A percentile compares a stretch with the other conserved stretches of the same genome.
Conservation (phyloP, 1,139 yeast genomes). For the Tardiomyces blankii region DNA sequence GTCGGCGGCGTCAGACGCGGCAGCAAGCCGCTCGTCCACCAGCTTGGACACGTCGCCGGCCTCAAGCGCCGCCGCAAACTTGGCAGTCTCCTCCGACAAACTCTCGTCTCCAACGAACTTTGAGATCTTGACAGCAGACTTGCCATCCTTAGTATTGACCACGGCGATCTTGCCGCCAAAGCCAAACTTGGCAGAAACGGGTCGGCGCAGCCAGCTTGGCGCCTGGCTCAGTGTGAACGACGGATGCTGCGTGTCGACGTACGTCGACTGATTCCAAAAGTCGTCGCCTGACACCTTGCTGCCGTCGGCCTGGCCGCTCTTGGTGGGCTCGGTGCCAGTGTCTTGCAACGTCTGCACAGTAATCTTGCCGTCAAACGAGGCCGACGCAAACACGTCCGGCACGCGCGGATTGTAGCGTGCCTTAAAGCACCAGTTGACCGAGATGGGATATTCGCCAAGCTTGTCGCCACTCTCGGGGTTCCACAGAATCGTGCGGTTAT, state of each 20-base stretch:
- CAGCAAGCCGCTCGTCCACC: constrained; percentile 40
- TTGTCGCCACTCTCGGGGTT: constrained; percentile 56
- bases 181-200: constrained; percentile 74
- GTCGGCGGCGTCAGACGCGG: constrained; percentile 27
- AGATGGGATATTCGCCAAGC: constrained; percentile 80
- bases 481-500: constrained; percentile 82
- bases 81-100: constrained; percentile 28
- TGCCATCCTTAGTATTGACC: constrained; percentile 33
- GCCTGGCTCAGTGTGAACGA: constrained; percentile 60
- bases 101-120: constrained; percentile 35
- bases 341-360: constrained; percentile 82
- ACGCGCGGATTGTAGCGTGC: constrained; percentile 76
- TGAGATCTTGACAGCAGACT: constrained; percentile 36
- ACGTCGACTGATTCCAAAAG: constrained; percentile 72
- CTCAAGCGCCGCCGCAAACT: constrained; percentile 49
- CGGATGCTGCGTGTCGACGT: constrained; percentile 59
- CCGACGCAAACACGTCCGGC: constrained; percentile 88
- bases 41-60: constrained; percentile 42
- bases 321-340: constrained; percentile 22
- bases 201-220: constrained; percentile 78
- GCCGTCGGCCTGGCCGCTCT: constrained; percentile 10
- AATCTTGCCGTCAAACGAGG: constrained; percentile 86
- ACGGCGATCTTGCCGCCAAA: constrained; percentile 84
- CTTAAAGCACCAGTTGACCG: constrained; percentile 91
- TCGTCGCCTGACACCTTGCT: constrained; percentile 57